These are phyloP conservation scores for Cinnamomum chago DNA, from an alignment of 164 flowering plant species.

Conservation along the genomic window DNA sequence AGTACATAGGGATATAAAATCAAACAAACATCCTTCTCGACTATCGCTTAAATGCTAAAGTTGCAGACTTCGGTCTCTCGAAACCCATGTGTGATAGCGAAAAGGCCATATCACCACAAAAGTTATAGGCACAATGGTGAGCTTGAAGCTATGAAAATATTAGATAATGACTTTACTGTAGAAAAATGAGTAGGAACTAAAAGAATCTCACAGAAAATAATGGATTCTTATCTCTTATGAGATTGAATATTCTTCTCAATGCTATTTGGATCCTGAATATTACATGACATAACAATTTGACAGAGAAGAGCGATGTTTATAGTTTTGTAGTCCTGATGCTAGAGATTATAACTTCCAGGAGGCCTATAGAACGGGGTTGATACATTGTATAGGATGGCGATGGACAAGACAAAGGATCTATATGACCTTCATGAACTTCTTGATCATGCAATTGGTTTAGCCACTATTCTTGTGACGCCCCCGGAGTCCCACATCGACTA, in stretches of 20 bases:
- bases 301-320: constrained; percentile 65
- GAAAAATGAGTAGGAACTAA: background rate
- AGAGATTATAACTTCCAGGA: constrained; percentile 47
- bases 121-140: constrained; percentile 41
- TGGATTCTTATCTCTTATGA: background rate
- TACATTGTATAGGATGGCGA: constrained; percentile 34
- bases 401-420: constrained; percentile 30
- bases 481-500: too few relatives aligned
- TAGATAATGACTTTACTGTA: background rate
- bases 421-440: constrained; percentile 35
- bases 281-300: constrained; percentile 56
- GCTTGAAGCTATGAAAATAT: background rate
- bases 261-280: constrained; percentile 70
- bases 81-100: constrained; percentile 23
- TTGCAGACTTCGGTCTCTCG: constrained; percentile 40
- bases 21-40: constrained; percentile 42
- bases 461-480: too few relatives aligned
- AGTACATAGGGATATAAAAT: constrained; percentile 40
- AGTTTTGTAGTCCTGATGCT: constrained; percentile 60
- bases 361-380: constrained; percentile 45
- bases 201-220: background rate
- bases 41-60: constrained; percentile 34
- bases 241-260: background rate
- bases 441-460: constrained; percentile 32
- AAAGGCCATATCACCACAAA: constrained; percentile 33